A percentile compares a stretch with the other conserved stretches of the same genome.
Evolutionary conservation across 1,139 yeast species (phyloP).

Genomic region (Pneumocystis murina): DNA sequence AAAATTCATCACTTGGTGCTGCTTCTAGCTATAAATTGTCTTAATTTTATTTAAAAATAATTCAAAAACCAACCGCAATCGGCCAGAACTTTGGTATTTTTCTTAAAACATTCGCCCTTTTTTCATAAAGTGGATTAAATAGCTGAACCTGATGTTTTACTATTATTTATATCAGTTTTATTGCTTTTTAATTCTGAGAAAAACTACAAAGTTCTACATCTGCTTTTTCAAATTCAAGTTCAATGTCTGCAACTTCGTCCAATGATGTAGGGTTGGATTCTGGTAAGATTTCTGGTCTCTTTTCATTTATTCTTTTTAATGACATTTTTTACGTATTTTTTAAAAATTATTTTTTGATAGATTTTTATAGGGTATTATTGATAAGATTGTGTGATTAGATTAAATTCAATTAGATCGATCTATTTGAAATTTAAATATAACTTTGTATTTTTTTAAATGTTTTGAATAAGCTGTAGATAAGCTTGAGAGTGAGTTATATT

Average conservation of each 20-base stretch:
- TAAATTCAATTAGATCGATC: no score
- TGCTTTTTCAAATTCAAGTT: background rate
- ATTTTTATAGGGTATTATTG: no score
- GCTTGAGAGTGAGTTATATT: no score
- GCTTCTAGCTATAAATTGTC: slow-evolving; percentile 10
- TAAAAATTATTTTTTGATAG: background rate
- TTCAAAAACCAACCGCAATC: slow-evolving; percentile 20
- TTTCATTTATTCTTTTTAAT: background rate
- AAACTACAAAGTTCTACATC: background rate
- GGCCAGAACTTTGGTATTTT: slow-evolving; percentile 29
- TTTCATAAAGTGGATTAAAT: slow-evolving; percentile 24
- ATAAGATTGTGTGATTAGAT: no score
- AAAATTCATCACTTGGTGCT: background rate
- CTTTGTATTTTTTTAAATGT: no score
- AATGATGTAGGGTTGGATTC: background rate
- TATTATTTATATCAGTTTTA: background rate
- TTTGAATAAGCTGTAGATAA: no score
- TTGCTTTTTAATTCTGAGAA: background rate
- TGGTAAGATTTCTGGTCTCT: background rate
- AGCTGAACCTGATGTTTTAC: slow-evolving; percentile 14
- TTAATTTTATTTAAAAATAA: slow-evolving; percentile 13
- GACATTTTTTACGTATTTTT: background rate
- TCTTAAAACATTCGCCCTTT: slow-evolving; percentile 21
- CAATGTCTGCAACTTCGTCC: background rate
- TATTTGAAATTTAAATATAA: no score